Conservation (phyloP, 345 rosid genomes). For the Eucalyptus curtisii region DNA sequence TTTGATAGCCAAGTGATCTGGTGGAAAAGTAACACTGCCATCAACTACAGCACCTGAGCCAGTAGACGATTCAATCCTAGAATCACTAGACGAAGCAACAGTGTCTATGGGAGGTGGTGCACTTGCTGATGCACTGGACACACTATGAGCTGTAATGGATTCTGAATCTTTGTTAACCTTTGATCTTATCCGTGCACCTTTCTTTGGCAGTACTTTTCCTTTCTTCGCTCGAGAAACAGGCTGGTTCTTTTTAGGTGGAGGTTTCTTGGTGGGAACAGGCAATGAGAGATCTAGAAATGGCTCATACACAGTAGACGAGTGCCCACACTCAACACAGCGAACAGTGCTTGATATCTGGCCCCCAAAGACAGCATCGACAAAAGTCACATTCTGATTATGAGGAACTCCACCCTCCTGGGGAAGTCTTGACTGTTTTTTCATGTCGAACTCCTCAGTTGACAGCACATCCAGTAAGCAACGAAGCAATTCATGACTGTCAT, state of each 20-base stretch:
- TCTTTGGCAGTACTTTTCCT: slow-evolving; percentile 59
- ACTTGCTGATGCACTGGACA: neutral
- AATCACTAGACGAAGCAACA: slow-evolving; percentile 9
- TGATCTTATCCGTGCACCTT: slow-evolving; percentile 25
- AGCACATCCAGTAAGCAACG: slow-evolving; percentile 73
- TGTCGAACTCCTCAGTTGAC: slow-evolving; percentile 64
- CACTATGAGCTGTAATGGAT: slow-evolving; percentile 1
- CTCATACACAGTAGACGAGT: slow-evolving; percentile 81
- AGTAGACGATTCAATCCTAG: slow-evolving; percentile 3
- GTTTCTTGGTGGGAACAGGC: slow-evolving; percentile 78
- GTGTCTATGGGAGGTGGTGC: neutral
- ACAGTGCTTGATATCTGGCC: slow-evolving; percentile 86
- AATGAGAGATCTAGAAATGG: slow-evolving; percentile 93
- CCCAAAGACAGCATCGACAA: slow-evolving; percentile 75
- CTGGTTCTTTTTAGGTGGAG: slow-evolving; percentile 45
- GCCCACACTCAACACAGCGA: slow-evolving; percentile 75
- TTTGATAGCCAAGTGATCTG: slow-evolving; percentile 3
- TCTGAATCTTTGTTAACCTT: slow-evolving; percentile 37
- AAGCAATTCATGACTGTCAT: slow-evolving; percentile 94
- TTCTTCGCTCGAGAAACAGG: slow-evolving; percentile 51
- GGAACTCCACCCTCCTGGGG: slow-evolving; percentile 15
- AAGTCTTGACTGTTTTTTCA: slow-evolving; percentile 27
- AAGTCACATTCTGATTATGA: slow-evolving; percentile 29
- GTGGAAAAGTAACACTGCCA: slow-evolving; percentile 11
- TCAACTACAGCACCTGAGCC: slow-evolving; percentile 4